phyloP scores from a whole-genome alignment of 129 eudicot species.

The Centaurea solstitialis region DNA sequence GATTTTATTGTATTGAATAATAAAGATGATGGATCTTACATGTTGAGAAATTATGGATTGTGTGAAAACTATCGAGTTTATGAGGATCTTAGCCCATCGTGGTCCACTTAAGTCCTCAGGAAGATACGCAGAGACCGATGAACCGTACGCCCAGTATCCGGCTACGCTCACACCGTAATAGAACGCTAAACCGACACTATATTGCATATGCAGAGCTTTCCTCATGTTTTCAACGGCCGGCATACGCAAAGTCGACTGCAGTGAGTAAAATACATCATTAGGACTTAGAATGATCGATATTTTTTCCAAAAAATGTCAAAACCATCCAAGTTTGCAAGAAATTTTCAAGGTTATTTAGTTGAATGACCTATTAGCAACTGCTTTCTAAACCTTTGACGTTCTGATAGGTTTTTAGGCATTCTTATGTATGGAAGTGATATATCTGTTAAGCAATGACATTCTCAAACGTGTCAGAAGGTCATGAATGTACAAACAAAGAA shows the following conservation, averaged over 20 bases:
- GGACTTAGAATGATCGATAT: background rate
- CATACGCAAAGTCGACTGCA: conserved; percentile 54
- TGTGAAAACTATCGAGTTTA: conserved; percentile 47
- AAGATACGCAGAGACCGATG: conserved; percentile 60
- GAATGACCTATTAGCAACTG: background rate
- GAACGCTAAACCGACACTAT: conserved; percentile 39
- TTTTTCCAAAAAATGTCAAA: background rate
- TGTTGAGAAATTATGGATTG: conserved; percentile 66
- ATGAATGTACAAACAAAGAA: too few species aligned
- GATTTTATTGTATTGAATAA: background rate
- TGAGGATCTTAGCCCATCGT: conserved; percentile 57
- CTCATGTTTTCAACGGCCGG: conserved; percentile 70
- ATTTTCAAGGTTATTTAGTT: background rate
- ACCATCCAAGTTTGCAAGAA: background rate
- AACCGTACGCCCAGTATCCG: conserved; percentile 67
- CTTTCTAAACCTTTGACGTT: background rate
- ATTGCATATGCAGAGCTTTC: conserved; percentile 58
- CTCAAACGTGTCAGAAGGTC: background rate
- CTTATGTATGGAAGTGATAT: too few species aligned
- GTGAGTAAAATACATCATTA: background rate
- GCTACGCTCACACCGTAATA: conserved; percentile 57
- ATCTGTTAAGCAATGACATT: background rate
- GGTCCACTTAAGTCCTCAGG: conserved; percentile 54
- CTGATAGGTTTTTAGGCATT: background rate
- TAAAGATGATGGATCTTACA: conserved; percentile 38